Evolutionary conservation across 352 stramenopile genomes (phyloP), one percentile per base, ranked within the genome.

Genomic region (Pythium plurisporium): DNA sequence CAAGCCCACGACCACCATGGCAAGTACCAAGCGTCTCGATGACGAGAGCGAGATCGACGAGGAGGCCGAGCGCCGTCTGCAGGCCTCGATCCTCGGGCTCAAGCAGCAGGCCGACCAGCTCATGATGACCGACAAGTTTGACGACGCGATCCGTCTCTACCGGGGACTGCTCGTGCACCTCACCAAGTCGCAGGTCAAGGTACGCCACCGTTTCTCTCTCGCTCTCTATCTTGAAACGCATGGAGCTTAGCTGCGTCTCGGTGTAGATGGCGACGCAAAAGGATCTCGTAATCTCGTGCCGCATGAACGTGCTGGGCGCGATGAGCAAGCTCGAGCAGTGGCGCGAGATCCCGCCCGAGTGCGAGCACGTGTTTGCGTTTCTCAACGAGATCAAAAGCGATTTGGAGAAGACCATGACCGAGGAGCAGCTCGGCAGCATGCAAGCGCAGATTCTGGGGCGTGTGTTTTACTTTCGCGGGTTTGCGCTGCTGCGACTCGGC

Each of bases 141-240:
- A 81, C 29, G 65, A 82, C 55, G 80, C 78, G 41, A 69, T 87
- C 41, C 69, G 64, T 14, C 54, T 87, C 37, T 90, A 90, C 56
- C 73, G 75, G 20, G 80, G 87, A 43, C 67, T 89, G 42, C 74
- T 90, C 51, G 80, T 86, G 74, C 74, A 87, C 37, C 64, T 90
- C 23, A 86, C 77, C 45, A 74, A 70, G 53, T 89, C 78, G 2
- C 80, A 89, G 20, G 78, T 87, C 55, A 73, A 77, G 55, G 73
- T 80, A 14, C 12, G 58, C 40, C 8, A 47, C 0, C 3, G 23
- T 25, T 43, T 2, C 2, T 19, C 57, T 5, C 44, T 40, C 61
- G 41, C n/a, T n/a, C n/a, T 44, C 17, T 30, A n/a, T 61, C 25
- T 58, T n/a, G n/a, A 27, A 44, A 7, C 17, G 5, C 23, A 23